Conservation (phyloP, 106 monocot species). For the Acanthochlamys bracteata region DNA sequence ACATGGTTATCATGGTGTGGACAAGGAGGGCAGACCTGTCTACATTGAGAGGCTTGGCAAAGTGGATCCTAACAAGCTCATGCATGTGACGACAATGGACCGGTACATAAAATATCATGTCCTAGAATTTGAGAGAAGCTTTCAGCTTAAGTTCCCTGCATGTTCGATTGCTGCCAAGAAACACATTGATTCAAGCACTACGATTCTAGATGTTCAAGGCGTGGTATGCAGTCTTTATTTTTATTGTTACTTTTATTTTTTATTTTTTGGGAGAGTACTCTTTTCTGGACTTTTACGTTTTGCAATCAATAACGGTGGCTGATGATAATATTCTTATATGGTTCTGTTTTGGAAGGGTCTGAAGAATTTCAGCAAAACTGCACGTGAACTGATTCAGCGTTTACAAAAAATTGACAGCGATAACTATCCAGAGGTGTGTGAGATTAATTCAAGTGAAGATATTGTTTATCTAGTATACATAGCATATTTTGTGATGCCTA, state of each 20-base stretch:
- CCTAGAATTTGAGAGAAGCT: slow-evolving; percentile 56
- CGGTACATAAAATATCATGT: slow-evolving; percentile 59
- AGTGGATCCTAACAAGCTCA: slow-evolving; percentile 61
- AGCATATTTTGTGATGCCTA: too few species aligned
- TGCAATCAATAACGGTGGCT: background rate
- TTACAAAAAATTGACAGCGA: slow-evolving; percentile 65
- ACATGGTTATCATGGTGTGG: slow-evolving; percentile 71
- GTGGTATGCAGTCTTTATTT: slow-evolving; percentile 32
- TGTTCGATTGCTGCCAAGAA: slow-evolving; percentile 74
- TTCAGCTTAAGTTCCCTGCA: slow-evolving; percentile 64
- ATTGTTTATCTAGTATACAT: too few species aligned
- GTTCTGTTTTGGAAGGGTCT: slow-evolving; percentile 24
- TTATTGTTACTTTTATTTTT: background rate
- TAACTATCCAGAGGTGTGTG: slow-evolving; percentile 55
- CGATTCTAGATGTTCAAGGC: slow-evolving; percentile 76
- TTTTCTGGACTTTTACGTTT: background rate
- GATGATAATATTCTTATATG: background rate
- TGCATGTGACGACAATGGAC: slow-evolving; percentile 59
- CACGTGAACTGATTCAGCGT: slow-evolving; percentile 42
- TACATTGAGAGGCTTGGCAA: slow-evolving; percentile 65
- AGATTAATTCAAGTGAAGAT: too few species aligned
- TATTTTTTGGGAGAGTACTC: background rate
- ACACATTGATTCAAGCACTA: slow-evolving; percentile 77
- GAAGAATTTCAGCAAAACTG: slow-evolving; percentile 55
- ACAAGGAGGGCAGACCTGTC: slow-evolving; percentile 66